A percentile compares a stretch with the other conserved stretches of the same genome.
Conservation (phyloP, 202 grass and related monocot genomes). For the Panicum hallii region DNA sequence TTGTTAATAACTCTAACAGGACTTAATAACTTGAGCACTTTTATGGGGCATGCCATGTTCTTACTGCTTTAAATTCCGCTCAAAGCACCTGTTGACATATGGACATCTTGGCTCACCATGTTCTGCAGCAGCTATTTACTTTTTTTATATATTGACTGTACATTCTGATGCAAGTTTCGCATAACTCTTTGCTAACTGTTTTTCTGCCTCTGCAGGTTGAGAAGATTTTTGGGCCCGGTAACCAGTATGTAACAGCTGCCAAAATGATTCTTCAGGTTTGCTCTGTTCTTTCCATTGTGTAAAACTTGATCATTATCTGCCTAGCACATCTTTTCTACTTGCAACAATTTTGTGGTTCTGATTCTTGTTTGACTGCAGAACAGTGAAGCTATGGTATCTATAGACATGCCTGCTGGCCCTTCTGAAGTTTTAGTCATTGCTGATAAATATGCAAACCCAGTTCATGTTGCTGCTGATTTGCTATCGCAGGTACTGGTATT, state of each 20-base stretch:
- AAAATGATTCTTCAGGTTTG: constrained; percentile 99
- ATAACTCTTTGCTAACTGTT: not conserved
- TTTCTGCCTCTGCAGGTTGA: constrained; percentile 59
- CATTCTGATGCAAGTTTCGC: not conserved
- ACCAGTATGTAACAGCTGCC: constrained; percentile 98
- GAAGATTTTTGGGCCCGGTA: constrained; percentile 96
- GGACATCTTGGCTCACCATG: not conserved
- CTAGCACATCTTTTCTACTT: not conserved
- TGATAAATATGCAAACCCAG: constrained; percentile 82
- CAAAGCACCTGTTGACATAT: not conserved
- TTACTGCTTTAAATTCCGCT: constrained; percentile 22
- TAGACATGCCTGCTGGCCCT: constrained; percentile 97
- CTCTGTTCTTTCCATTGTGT: constrained; percentile 29
- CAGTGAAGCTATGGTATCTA: constrained; percentile 97
- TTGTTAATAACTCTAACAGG: constrained; percentile 23
- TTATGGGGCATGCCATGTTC: not conserved
- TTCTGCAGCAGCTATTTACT: not conserved
- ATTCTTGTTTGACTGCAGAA: constrained; percentile 70
- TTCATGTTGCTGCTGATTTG: constrained; percentile 94
- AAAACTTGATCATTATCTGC: constrained; percentile 5
- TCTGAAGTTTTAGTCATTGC: constrained; percentile 97
- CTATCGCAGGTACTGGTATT: constrained; percentile 78
- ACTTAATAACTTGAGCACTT: not conserved
- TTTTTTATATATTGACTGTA: not conserved
- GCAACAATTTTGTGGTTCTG: constrained; percentile 16